Evolutionary conservation across 495 filamentous ascomycete species (phyloP), one percentile per base, ranked within the genome.

Genomic region (Articulospora tetracladia): DNA sequence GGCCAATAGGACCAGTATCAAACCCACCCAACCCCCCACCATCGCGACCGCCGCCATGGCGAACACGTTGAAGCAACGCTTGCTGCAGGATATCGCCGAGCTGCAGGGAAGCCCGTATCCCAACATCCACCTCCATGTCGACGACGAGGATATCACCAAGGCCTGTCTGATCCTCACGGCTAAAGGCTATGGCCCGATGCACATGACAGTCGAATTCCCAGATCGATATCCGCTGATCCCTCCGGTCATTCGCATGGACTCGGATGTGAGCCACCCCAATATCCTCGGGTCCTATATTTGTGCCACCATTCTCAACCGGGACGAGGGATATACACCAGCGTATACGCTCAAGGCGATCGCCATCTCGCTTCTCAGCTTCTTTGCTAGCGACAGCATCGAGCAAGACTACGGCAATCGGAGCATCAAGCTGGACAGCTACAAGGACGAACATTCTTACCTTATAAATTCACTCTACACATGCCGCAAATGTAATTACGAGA

Each of bases 361-460:
- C 47, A 76, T 82, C 57, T 78, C 85, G 66, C 66, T 82, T 39
- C 75, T 87, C 66, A 85, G 79, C 73, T 82, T 87, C 75, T 78
- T 86, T 73, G 73, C 78, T 62, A 78, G 81, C 60, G 76, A 80
- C 62, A 69, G 57, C 46, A 34, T 81, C 19, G 78, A 80, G 55
- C 76, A 81, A 53, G 66, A 68, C 8, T 52, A 57, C 25, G 64
- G 64, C 36, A 51, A 30, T 10, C 17, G 53, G 23, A 22, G 17
- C 23, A 23, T 60, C 11, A 28, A 60, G 26, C 57, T 66, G 4
- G 27, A 54, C 12, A 17, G 3, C 30, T 55, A 39, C 20, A 4
- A 11, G 17, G 28, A 36, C 53, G 23, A 28, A 13, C 53, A 55
- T 13, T 39, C 28, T 23, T 50, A 50, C 25, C 24, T 50, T 2